phyloP scores from a whole-genome alignment of 129 eudicot genomes.

The Sambucus nigra region DNA sequence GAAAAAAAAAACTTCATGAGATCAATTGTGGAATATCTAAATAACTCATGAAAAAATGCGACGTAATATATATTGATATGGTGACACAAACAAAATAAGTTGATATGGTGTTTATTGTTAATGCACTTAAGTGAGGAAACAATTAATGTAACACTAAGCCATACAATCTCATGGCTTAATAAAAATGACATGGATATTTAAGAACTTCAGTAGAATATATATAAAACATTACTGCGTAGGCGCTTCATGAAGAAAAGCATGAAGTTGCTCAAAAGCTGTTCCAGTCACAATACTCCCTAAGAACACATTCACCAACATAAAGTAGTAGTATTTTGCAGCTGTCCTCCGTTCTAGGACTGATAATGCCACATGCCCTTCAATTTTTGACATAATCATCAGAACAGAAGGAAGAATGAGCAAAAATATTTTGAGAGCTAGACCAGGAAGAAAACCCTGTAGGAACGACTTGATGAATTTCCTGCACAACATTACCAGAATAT shows the following conservation, averaged over 20 bases:
- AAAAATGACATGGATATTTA: too few relatives aligned
- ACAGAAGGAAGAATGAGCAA: slow-evolving; percentile 66
- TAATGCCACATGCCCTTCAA: slow-evolving; percentile 86
- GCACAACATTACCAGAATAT: slow-evolving; percentile 19
- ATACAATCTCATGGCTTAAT: not conserved
- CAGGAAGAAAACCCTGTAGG: slow-evolving; percentile 97
- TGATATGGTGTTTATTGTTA: not conserved
- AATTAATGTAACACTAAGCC: not conserved
- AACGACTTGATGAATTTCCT: slow-evolving; percentile 80
- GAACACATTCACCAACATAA: slow-evolving; percentile 94
- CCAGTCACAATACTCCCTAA: slow-evolving; percentile 86
- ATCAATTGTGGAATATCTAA: not conserved
- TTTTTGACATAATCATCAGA: slow-evolving; percentile 86
- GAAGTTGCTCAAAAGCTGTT: slow-evolving; percentile 85
- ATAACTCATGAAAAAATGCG: too few relatives aligned
- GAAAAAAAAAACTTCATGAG: slow-evolving; percentile 2
- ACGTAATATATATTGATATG: too few relatives aligned
- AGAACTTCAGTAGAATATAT: not conserved
- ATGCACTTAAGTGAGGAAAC: not conserved
- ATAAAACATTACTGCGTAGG: slow-evolving; percentile 64
- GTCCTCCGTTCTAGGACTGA: slow-evolving; percentile 77
- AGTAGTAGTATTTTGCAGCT: slow-evolving; percentile 94
- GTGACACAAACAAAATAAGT: too few relatives aligned
- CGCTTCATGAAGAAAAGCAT: slow-evolving; percentile 87
- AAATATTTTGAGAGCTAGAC: slow-evolving; percentile 84